Conservation (phyloP, 2,329 filamentous ascomycete genomes). For the Aspergillus pseudotamarii region DNA sequence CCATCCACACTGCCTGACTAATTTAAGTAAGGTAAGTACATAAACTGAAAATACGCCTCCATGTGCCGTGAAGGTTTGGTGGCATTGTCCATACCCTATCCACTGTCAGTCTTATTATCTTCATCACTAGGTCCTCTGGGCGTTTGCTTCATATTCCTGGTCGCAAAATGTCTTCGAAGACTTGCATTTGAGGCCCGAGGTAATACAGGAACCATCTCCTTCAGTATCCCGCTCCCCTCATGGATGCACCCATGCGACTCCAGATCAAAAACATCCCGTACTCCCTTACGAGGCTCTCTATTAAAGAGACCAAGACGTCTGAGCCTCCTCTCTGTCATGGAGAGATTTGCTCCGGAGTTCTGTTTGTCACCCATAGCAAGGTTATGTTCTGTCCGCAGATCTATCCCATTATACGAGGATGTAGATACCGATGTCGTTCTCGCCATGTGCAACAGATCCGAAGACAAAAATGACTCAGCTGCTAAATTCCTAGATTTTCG, state of each 20-base stretch:
- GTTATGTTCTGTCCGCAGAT: neutral
- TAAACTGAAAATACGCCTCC: neutral
- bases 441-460: neutral
- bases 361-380: neutral
- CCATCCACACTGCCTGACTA: neutral
- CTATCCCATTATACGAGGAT: neutral
- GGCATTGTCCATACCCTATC: neutral
- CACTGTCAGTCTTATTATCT: neutral
- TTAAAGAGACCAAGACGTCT: constrained; percentile 4
- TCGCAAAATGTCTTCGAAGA: constrained; percentile 8
- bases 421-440: neutral
- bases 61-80: neutral
- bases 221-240: neutral
- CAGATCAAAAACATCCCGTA: constrained; percentile 27
- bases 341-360: neutral
- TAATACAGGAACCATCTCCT: constrained; percentile 23
- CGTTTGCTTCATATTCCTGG: neutral
- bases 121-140: neutral
- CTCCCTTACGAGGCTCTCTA: constrained; percentile 15
- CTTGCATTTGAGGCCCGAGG: constrained; percentile 25
- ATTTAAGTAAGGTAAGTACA: neutral
- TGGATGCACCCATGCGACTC: constrained; percentile 14
- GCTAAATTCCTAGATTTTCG: neutral
- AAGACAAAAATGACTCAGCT: neutral
- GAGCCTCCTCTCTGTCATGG: neutral